Evolutionary conservation across 2,329 filamentous ascomycete genomes (phyloP), one percentile per base, ranked within the genome.

Genomic region (Eurotiales sp.): DNA sequence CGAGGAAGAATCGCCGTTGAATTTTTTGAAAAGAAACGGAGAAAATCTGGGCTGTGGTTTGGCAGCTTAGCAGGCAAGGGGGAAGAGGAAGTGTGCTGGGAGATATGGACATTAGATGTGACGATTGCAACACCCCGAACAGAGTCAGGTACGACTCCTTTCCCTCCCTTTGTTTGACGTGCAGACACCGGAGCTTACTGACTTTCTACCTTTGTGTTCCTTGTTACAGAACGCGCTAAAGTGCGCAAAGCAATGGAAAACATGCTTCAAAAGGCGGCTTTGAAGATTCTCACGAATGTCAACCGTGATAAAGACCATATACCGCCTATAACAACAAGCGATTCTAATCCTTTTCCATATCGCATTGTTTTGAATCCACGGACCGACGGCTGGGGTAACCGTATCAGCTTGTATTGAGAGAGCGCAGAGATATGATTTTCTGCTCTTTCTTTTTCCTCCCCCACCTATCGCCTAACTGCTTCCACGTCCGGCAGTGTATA

Each of bases 71-170:
- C 68, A 39, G 68, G 66, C 5, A 85, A 84, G 62, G 86, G 83
- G 21, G 92, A 96, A 59, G 91, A 97, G 68, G 91, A 96, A 69
- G 84, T 96, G 15, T 95, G 90, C 69, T 99, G 93, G 93, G 93
- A 97, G 77, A 85, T 84, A 64, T 99, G 93, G 93, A 90, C 88
- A 40, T 74, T 99, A 59, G 89, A 95, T 70, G 88, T 97, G 46
- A 95, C 90, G n/a, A 84, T 96, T 50, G 89, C 90, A 8, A 90
- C 90, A 61, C 91, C 92, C 25, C 78, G 87, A 64, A 96, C 89
- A 10, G 92, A 97, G 64, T 88, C 84, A 58, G 90, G 90, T 95
- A 74, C 61, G 84, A 67, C 42, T 54, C 50, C 45, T 15, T 5
- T 32, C 8, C 11, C n/a, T 32, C 19, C 11, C 7, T 39, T 8